Percentiles rank a stretch among this genome's conserved stretches.
phyloP scores from a whole-genome alignment of 1,139 yeast species.

The Geotrichum cucujoidarum region DNA sequence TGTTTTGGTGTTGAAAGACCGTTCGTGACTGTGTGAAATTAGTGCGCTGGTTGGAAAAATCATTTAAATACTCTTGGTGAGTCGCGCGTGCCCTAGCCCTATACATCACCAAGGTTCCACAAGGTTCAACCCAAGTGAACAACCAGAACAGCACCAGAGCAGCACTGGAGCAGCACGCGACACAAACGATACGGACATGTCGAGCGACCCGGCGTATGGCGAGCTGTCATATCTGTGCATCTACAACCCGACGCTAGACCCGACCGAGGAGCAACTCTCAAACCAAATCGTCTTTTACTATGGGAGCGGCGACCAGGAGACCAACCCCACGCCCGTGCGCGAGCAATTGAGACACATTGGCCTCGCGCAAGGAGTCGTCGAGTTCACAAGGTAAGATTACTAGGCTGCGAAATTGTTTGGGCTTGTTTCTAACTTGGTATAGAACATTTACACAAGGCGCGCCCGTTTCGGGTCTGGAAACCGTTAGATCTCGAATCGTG shows the following conservation, averaged over 20 bases:
- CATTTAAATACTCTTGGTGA: neutral
- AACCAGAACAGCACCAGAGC: too few species aligned
- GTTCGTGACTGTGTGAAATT: too few species aligned
- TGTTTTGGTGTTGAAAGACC: too few species aligned
- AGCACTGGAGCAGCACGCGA: too few species aligned
- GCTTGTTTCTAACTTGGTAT: neutral
- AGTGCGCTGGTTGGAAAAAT: neutral
- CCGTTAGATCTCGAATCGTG: slow-evolving; percentile 28
- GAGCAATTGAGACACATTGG: slow-evolving; percentile 31
- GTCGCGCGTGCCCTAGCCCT: neutral
- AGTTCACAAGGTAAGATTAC: slow-evolving; percentile 24
- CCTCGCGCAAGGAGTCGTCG: slow-evolving; percentile 33
- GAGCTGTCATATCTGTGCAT: slow-evolving; percentile 30
- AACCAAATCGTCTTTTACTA: slow-evolving; percentile 32
- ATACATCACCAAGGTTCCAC: neutral
- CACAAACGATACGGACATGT: slow-evolving; percentile 10
- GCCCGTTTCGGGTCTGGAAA: slow-evolving; percentile 29
- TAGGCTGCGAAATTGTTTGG: neutral
- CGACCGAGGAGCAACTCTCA: slow-evolving; percentile 26
- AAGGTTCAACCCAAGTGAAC: neutral
- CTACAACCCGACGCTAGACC: slow-evolving; percentile 33
- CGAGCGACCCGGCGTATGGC: slow-evolving; percentile 15
- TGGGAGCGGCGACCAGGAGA: slow-evolving; percentile 19
- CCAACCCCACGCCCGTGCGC: slow-evolving; percentile 22
- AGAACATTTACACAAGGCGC: slow-evolving; percentile 29